Evolutionary conservation across 2,329 filamentous ascomycete genomes (phyloP).

Genomic region (Colletotrichum trifolii): DNA sequence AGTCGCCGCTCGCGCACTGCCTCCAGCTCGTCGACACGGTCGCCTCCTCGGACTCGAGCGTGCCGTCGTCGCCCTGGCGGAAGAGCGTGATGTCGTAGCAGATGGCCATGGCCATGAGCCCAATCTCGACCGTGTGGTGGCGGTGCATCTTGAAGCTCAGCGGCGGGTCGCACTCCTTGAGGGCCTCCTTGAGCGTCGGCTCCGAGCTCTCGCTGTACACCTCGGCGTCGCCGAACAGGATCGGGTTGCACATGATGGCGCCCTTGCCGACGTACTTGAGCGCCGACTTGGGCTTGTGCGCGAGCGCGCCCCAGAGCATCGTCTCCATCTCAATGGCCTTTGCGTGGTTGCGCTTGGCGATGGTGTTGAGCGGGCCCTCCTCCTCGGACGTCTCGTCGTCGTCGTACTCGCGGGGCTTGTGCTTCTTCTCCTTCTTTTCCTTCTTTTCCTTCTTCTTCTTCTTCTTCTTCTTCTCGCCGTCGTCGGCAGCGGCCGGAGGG

Average conservation of each 20-base stretch:
- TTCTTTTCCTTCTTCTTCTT: conserved; percentile 25
- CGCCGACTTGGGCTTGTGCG: conserved; percentile 48
- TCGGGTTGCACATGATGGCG: conserved; percentile 50
- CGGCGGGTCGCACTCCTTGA: conserved; percentile 43
- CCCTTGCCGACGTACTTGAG: conserved; percentile 52
- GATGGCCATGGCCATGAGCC: conserved; percentile 50
- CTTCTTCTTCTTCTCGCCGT: conserved; percentile 29
- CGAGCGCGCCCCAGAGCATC: conserved; percentile 51
- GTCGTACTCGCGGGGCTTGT: conserved; percentile 15
- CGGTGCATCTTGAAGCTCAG: conserved; percentile 47
- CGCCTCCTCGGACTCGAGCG: conserved; percentile 43
- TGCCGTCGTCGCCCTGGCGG: conserved; percentile 39
- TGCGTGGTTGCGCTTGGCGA: conserved; percentile 51
- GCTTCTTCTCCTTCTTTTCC: conserved; percentile 18
- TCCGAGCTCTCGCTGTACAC: conserved; percentile 42
- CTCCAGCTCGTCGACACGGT: conserved; percentile 46
- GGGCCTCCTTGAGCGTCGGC: conserved; percentile 44
- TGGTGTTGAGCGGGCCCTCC: conserved; percentile 43
- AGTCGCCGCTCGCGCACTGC: conserved; percentile 51
- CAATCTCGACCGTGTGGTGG: conserved; percentile 49
- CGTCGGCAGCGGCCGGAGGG: conserved; percentile 8
- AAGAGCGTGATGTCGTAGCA: conserved; percentile 48
- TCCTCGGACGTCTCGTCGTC: conserved; percentile 31
- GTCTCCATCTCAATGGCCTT: conserved; percentile 51
- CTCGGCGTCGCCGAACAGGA: conserved; percentile 43